A percentile compares a stretch with the other conserved stretches of the same genome.
Conservation (phyloP, 2,329 filamentous ascomycete genomes). For the Alternaria sp. region DNA sequence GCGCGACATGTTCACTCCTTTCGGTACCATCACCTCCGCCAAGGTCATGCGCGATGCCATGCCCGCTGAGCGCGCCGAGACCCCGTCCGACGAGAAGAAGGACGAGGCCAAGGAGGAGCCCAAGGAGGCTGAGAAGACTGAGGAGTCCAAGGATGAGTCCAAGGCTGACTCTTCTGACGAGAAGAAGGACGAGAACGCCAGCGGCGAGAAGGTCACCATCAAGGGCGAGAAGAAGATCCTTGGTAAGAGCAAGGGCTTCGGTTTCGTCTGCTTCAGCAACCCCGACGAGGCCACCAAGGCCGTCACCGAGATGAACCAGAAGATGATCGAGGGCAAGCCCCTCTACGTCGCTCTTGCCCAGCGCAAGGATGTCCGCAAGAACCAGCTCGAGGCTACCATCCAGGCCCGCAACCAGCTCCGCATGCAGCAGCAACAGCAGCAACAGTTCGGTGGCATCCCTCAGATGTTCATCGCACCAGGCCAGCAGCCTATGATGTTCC, state of each 20-base stretch:
- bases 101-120: conserved; percentile 62
- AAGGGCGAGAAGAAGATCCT: conserved; percentile 69
- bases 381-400: conserved; percentile 97
- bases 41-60: conserved; percentile 96
- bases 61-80: conserved; percentile 57
- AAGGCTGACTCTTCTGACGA: conserved; percentile 65
- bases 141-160: conserved; percentile 66
- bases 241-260: conserved; percentile 99
- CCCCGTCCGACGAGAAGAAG: conserved; percentile 54
- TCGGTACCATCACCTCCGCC: conserved; percentile 94
- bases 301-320: conserved; percentile 99
- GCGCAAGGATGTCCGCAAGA: conserved; percentile 99
- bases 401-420: conserved; percentile 98
- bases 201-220: conserved; percentile 60
- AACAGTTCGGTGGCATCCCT: conserved; percentile 55
- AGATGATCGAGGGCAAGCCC: conserved; percentile 96
- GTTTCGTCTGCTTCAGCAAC: conserved; percentile 99
- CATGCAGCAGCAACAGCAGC: conserved; percentile 95
- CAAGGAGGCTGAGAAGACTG: conserved; percentile 56
- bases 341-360: conserved; percentile 97
- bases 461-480: conserved; percentile 92
- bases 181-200: conserved; percentile 62
- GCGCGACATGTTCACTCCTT: conserved; percentile 88
- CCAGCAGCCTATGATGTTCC: conserved; percentile 70
- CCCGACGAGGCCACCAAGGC: conserved; percentile 99